These are phyloP conservation scores for Umbelopsis sp. DNA, from an alignment of 192 early-diverging fungal genomes.

Conservation along the genomic window DNA sequence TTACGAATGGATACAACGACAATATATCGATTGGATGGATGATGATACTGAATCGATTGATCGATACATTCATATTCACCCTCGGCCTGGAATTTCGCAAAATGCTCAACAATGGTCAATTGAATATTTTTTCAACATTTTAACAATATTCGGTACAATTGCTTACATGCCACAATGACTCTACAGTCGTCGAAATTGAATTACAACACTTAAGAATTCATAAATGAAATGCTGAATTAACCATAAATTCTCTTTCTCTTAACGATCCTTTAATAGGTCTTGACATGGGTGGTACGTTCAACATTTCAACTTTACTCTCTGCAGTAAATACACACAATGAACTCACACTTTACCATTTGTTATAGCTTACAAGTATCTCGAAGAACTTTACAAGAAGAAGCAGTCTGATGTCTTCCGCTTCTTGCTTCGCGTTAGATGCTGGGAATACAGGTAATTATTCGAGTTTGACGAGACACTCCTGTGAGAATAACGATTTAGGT, in stretches of 20 bases:
- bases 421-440: conserved; percentile 95
- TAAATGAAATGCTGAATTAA: neutral
- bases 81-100: neutral
- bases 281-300: conserved; percentile 9
- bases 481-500: too few species aligned
- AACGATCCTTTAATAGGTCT: neutral
- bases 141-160: neutral
- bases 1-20: neutral
- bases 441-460: conserved; percentile 86
- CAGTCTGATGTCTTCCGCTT: conserved; percentile 99
- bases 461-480: too few species aligned
- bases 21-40: neutral
- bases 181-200: too few species aligned
- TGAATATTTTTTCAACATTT: neutral
- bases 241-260: neutral
- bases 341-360: neutral
- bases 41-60: neutral
- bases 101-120: neutral
- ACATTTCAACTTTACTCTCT: neutral
- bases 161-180: too few species aligned
- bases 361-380: conserved; percentile 86
- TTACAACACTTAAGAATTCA: too few species aligned
- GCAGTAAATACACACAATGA: neutral
- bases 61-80: neutral
- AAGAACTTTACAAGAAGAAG: conserved; percentile 99